These are phyloP conservation scores for Agrocybe pediades DNA, from an alignment of 768 basidiomycete species.

Conservation along the genomic window DNA sequence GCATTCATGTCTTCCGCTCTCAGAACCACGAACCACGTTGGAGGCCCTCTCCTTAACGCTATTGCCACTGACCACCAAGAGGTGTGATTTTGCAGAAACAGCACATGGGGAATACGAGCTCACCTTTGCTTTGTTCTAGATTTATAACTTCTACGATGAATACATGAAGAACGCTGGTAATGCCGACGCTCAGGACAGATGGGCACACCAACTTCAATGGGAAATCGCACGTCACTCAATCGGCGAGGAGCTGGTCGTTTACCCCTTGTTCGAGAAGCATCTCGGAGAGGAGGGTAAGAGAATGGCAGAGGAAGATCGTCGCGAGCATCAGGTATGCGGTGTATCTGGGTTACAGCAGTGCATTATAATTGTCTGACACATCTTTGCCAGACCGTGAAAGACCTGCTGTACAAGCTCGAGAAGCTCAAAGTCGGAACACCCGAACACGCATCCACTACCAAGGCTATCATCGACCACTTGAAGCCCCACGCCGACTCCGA, in stretches of 20 bases:
- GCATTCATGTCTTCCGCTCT: background rate
- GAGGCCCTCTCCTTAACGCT: conserved; percentile 16
- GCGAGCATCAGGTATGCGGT: conserved; percentile 51
- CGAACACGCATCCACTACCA: conserved; percentile 44
- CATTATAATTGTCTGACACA: background rate
- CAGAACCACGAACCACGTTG: conserved; percentile 8
- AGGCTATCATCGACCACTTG: conserved; percentile 47
- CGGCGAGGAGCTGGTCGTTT: conserved; percentile 65
- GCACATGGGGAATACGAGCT: no score
- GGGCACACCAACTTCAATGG: conserved; percentile 60
- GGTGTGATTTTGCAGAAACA: conserved; percentile 9
- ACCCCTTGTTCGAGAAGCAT: conserved; percentile 60
- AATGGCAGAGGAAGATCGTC: conserved; percentile 56
- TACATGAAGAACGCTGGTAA: conserved; percentile 45
- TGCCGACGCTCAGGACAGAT: conserved; percentile 48
- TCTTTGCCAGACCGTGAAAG: conserved; percentile 29
- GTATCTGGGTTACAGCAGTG: background rate
- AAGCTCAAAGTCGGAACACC: conserved; percentile 38
- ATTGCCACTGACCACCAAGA: conserved; percentile 22
- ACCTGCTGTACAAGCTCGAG: conserved; percentile 49
- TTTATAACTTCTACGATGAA: conserved; percentile 56
- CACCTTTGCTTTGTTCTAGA: conserved; percentile 32
- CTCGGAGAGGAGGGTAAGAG: conserved; percentile 51
- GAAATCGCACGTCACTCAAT: conserved; percentile 63
- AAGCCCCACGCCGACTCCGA: conserved; percentile 58